Conservation (phyloP, 176 grass and related monocot genomes). For the Chloris gayana region DNA sequence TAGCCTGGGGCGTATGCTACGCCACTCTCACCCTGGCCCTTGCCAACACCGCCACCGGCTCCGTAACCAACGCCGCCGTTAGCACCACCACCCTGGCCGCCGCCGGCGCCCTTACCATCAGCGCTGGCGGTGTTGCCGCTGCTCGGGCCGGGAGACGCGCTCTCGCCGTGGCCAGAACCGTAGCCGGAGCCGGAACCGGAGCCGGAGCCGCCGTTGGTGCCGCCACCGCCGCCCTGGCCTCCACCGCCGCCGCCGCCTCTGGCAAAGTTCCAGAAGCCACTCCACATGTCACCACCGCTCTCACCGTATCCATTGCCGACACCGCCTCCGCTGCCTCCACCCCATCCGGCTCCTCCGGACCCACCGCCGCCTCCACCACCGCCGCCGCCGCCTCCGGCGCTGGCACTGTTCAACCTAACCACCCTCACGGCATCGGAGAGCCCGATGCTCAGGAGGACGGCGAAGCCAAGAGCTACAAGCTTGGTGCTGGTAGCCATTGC, state of each 20-base stretch:
- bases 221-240: slow-evolving; percentile 38
- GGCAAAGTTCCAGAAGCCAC: background rate
- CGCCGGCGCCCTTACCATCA: slow-evolving; percentile 32
- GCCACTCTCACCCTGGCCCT: slow-evolving; percentile 44
- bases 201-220: slow-evolving; percentile 41
- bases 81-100: slow-evolving; percentile 37
- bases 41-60: slow-evolving; percentile 10
- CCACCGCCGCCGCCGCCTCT: slow-evolving; percentile 31
- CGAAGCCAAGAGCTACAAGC: slow-evolving; percentile 44
- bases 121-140: slow-evolving; percentile 24
- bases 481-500: slow-evolving; percentile 45
- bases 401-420: background rate
- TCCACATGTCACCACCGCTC: background rate
- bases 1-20: background rate
- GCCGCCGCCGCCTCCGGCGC: slow-evolving; percentile 24
- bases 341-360: slow-evolving; percentile 7
- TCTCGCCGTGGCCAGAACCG: background rate
- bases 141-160: background rate
- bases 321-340: slow-evolving; percentile 2
- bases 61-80: slow-evolving; percentile 29
- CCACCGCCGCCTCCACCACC: slow-evolving; percentile 30
- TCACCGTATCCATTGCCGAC: background rate
- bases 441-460: slow-evolving; percentile 43
- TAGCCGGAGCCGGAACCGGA: slow-evolving; percentile 38
- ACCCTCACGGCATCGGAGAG: slow-evolving; percentile 44